These are phyloP conservation scores for Debaryomyces subglobosus DNA, from an alignment of 1,139 yeast genomes.

Conservation along the genomic window DNA sequence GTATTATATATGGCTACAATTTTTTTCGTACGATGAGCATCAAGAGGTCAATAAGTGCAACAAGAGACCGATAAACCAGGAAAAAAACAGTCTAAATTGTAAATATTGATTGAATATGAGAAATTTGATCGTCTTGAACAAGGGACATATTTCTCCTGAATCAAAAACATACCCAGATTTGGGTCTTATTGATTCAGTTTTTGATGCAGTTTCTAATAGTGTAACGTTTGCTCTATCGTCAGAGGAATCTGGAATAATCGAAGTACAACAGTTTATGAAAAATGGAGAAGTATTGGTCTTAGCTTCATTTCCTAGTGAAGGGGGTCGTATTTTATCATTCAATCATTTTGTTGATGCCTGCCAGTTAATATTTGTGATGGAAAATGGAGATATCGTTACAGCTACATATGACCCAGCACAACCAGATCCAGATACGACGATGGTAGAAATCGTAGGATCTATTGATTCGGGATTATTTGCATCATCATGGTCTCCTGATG, in stretches of 20 bases:
- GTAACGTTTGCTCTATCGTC: slow-evolving; percentile 70
- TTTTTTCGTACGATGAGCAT: slow-evolving; percentile 11
- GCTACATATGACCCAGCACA: slow-evolving; percentile 59
- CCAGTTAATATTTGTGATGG: slow-evolving; percentile 63
- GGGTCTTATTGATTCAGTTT: slow-evolving; percentile 59
- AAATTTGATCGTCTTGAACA: slow-evolving; percentile 59
- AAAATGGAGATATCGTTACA: slow-evolving; percentile 69
- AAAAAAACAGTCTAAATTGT: not conserved
- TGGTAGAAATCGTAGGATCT: slow-evolving; percentile 79
- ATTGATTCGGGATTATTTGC: slow-evolving; percentile 76
- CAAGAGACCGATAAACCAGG: not conserved
- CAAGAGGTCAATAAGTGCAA: not conserved
- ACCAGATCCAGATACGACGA: slow-evolving; percentile 55
- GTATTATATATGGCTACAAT: not conserved
- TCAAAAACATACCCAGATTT: slow-evolving; percentile 64
- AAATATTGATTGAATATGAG: slow-evolving; percentile 41
- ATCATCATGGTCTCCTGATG: slow-evolving; percentile 91
- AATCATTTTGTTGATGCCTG: slow-evolving; percentile 66
- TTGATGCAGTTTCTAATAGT: slow-evolving; percentile 76
- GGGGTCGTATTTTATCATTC: slow-evolving; percentile 45
- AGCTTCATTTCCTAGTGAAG: slow-evolving; percentile 55
- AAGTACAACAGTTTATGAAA: slow-evolving; percentile 57
- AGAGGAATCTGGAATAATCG: slow-evolving; percentile 56
- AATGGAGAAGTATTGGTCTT: slow-evolving; percentile 56
- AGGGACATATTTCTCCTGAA: slow-evolving; percentile 53